These are phyloP conservation scores for Lipomyces spencermartinsiae DNA, from an alignment of 805 yeast genomes.

Conservation along the genomic window DNA sequence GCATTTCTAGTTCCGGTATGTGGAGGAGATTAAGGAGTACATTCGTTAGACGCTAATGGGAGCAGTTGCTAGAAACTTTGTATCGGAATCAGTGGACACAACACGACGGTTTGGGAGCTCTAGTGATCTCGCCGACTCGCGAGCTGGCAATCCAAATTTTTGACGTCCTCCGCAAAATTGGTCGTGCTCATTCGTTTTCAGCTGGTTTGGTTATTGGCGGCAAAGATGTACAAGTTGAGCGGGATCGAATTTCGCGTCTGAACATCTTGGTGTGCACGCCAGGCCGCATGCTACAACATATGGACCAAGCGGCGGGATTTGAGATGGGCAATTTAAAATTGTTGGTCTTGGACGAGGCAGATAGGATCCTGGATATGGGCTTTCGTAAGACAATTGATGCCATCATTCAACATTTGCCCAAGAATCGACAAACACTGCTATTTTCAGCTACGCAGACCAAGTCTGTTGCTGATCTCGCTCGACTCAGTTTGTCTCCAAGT, in stretches of 20 bases:
- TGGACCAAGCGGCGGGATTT: constrained; percentile 86
- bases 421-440: constrained; percentile 78
- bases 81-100: constrained; percentile 77
- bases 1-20: constrained; percentile 84
- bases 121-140: constrained; percentile 89
- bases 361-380: constrained; percentile 92
- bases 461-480: constrained; percentile 78
- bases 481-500: constrained; percentile 60
- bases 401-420: constrained; percentile 77
- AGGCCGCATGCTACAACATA: constrained; percentile 85
- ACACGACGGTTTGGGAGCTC: constrained; percentile 85
- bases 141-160: constrained; percentile 90
- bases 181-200: constrained; percentile 73
- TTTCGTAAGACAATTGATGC: constrained; percentile 83
- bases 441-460: constrained; percentile 92
- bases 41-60: background rate
- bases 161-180: constrained; percentile 83
- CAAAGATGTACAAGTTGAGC: constrained; percentile 81
- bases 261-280: constrained; percentile 91
- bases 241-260: constrained; percentile 76
- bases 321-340: constrained; percentile 76
- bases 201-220: constrained; percentile 96
- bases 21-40: too few species aligned
- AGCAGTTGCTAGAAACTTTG: constrained; percentile 50
- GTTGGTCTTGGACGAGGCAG: constrained; percentile 89